Base-by-base conservation (phyloP, 2,329 filamentous ascomycete genomes). In the Phialocephala subalpina region DNA sequence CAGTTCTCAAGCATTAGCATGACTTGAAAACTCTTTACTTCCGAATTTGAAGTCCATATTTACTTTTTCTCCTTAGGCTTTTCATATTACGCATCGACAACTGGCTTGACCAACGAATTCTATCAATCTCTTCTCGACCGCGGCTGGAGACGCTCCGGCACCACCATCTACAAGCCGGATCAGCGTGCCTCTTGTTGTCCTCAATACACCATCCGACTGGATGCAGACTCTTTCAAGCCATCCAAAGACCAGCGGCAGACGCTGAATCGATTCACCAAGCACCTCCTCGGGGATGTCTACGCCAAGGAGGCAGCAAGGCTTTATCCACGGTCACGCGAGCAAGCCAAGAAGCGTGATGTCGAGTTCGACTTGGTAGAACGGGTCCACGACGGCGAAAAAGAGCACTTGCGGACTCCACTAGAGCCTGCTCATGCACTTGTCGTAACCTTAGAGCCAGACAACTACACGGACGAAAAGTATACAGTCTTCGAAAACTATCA, bases 181-280 rank as follows among this genome's bases (percentile, higher is more conserved):
- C 89, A 93, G 73, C 85, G 86, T 65, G 84, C 89, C 64, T 92
- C 93, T 68, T 99, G 96, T 75, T 99, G 96, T 78, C 94, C 94
- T 53, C 94, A 97, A 75, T 98, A 95, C 77, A 94, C 92, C 0
- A 89, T 96, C 62, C 88, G 92, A 56, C 82, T 94, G 22, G 90
- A 93, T 73, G 87, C 88, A 27, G 77, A 81, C 56, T 80, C 83
- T 45, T 92, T 92, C 78, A 88, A 86, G 70, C 82, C 92, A 6
- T 85, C 87, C 33, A 88, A 87, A 76, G 89, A 93, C 73, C 93
- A 96, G 74, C 84, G 92, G 42, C 90, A 94, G 75, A 84, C 90
- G 1, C 78, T 93, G 71, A 93, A 95, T 77, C 86, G 90, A 52
- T 95, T 94, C 83, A 92, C 92, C 75, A 87, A 82, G 68, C 86